Evolutionary conservation across 2,329 filamentous ascomycete genomes (phyloP), one percentile per base, ranked within the genome.

Genomic region (Juglanconis sp.): DNA sequence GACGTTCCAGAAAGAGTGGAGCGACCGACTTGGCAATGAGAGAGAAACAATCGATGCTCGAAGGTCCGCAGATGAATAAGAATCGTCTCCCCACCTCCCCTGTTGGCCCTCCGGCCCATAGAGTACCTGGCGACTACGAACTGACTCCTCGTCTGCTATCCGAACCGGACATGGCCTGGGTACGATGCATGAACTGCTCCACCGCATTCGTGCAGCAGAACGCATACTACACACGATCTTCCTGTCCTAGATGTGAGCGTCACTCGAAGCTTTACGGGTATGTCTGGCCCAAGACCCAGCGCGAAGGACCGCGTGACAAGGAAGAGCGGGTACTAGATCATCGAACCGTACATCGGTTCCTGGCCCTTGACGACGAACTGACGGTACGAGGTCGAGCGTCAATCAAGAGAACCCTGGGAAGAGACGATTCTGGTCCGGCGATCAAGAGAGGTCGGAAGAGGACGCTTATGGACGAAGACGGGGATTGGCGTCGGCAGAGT

Each of bases 261-360:
- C 95, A 99, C 71, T 96, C 91, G 15, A 98, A 96, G 77, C 78
- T 99, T 0, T 99, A 98, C 71, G 96, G 96, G 0, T 97, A 90
- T 70, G 81, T 89, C 60, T 99, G 95, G 95, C 95, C 95, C 5
- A 97, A 99, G 78, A 98, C 95, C 0, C 90, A 96, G 62, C 89
- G 82, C 63, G 86, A 89, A 32, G 91, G 91, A 0, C 85, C 86
- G 15, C 74, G 83, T 24, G 95, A 98, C 70, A 87, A 84, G 60
- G 86, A 89, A 66, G 83, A 87, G 70, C 76, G 86, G 9, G 79
- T 96, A 1, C 80, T 95, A 62, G 94, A 98, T 70, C 93, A 97
- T 70, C 82, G 94, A n/a, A 87, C 83, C 0, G 83, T 98, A 3
- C 90, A 97, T 73, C 88, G 94, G 0, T 97, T 96, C 68, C 76